A percentile compares a stretch with the other conserved stretches of the same genome.
Conservation (phyloP, 192 early-diverging fungal species). For the Funneliformis mosseae region DNA sequence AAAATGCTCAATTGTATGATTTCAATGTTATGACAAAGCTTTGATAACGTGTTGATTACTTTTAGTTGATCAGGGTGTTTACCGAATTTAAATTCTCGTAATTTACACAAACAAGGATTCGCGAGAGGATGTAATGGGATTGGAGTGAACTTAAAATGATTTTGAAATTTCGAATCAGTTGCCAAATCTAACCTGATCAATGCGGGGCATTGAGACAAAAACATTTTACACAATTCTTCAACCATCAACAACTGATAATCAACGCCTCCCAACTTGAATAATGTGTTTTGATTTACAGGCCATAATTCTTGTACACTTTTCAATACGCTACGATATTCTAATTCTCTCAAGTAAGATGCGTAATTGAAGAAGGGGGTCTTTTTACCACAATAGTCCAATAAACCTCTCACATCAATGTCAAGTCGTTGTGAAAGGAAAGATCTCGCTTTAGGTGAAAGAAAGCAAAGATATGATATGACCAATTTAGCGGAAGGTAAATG, state of each 20-base stretch:
- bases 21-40: not conserved
- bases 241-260: not conserved
- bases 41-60: not conserved
- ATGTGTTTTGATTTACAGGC: not conserved
- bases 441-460: not conserved
- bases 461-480: not conserved
- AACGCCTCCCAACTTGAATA: not conserved
- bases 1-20: not conserved
- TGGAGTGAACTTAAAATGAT: not conserved
- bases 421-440: not conserved
- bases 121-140: not conserved
- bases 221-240: not conserved
- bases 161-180: not conserved
- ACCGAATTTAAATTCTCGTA: not conserved
- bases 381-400: not conserved
- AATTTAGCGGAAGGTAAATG: not conserved
- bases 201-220: not conserved
- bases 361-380: not conserved
- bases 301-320: slow-evolving; percentile 1
- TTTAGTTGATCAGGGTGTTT: not conserved
- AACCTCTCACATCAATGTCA: not conserved
- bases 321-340: not conserved
- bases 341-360: not conserved
- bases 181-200: not conserved
- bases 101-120: not conserved